Evolutionary conservation across 2,329 filamentous ascomycete species (phyloP).

Genomic region (Fusarium sp.): DNA sequence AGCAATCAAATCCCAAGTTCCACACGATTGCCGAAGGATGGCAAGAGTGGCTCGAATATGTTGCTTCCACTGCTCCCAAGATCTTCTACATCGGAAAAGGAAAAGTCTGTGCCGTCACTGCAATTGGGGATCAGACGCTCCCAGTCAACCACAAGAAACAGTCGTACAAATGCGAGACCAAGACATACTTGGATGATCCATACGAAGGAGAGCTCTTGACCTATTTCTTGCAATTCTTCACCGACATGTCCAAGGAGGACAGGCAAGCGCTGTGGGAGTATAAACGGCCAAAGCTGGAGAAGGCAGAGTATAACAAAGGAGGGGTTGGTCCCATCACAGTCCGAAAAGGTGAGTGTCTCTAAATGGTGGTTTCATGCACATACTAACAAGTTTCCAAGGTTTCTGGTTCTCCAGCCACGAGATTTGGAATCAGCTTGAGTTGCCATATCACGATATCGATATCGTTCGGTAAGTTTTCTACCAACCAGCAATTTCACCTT

Average conservation of each 20-base stretch:
- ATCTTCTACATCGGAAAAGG: constrained; percentile 56
- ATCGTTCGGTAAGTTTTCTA: constrained; percentile 50
- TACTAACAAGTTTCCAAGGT: constrained; percentile 36
- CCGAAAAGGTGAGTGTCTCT: constrained; percentile 49
- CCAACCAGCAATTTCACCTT: fast-evolving
- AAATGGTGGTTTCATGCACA: background rate
- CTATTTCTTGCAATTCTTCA: constrained; percentile 57
- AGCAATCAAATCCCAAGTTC: constrained; percentile 37
- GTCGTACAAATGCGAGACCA: constrained; percentile 54
- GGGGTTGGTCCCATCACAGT: constrained; percentile 57
- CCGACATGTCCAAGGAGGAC: constrained; percentile 49
- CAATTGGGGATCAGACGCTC: constrained; percentile 52
- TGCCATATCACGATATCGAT: constrained; percentile 58
- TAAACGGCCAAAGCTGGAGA: constrained; percentile 55
- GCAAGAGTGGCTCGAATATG: constrained; percentile 58
- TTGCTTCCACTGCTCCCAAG: constrained; percentile 52
- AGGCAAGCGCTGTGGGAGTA: constrained; percentile 54
- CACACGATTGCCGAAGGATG: constrained; percentile 52
- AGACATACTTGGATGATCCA: constrained; percentile 54
- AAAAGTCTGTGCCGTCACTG: constrained; percentile 56
- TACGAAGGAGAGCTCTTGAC: constrained; percentile 60
- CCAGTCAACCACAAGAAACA: constrained; percentile 47
- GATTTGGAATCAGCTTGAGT: constrained; percentile 58
- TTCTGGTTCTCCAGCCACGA: constrained; percentile 59
- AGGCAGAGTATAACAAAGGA: constrained; percentile 53